These are phyloP conservation scores for Aspergillus niger DNA, from an alignment of 2,329 filamentous ascomycete species.

Conservation along the genomic window DNA sequence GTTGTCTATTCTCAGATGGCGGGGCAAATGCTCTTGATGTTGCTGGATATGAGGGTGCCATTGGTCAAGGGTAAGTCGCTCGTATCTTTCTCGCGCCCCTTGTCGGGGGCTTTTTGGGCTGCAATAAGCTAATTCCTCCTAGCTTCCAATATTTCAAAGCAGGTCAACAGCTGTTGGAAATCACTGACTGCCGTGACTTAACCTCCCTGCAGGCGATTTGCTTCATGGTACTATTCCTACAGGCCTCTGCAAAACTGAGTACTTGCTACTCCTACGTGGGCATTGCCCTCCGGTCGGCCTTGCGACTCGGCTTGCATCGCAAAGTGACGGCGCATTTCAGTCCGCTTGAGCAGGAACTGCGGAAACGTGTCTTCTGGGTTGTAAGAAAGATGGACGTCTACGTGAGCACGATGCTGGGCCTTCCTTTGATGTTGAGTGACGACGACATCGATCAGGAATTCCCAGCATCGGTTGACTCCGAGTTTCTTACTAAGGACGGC, in stretches of 20 bases:
- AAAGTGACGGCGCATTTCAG: constrained; percentile 69
- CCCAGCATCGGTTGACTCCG: constrained; percentile 49
- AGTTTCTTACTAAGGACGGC: constrained; percentile 49
- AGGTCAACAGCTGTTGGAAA: constrained; percentile 64
- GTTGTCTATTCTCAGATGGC: constrained; percentile 69
- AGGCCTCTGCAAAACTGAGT: constrained; percentile 75
- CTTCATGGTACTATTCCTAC: constrained; percentile 79
- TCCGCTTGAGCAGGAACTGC: constrained; percentile 71
- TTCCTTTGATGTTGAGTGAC: constrained; percentile 52
- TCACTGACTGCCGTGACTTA: constrained; percentile 69
- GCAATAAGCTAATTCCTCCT: background rate
- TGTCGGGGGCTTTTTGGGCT: background rate
- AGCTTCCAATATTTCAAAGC: constrained; percentile 75
- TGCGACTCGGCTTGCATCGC: constrained; percentile 77
- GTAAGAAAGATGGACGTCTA: constrained; percentile 55
- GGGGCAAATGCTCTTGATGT: constrained; percentile 52
- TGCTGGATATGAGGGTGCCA: constrained; percentile 52
- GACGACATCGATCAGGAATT: constrained; percentile 55
- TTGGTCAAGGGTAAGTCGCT: constrained; percentile 56
- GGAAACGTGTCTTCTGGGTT: constrained; percentile 64
- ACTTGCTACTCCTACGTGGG: constrained; percentile 80
- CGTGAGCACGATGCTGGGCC: constrained; percentile 51
- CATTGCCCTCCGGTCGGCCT: constrained; percentile 72
- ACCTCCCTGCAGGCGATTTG: constrained; percentile 73
- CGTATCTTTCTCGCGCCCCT: background rate